Conservation (phyloP, 441 rosid genomes). For the Populus hybrid region DNA sequence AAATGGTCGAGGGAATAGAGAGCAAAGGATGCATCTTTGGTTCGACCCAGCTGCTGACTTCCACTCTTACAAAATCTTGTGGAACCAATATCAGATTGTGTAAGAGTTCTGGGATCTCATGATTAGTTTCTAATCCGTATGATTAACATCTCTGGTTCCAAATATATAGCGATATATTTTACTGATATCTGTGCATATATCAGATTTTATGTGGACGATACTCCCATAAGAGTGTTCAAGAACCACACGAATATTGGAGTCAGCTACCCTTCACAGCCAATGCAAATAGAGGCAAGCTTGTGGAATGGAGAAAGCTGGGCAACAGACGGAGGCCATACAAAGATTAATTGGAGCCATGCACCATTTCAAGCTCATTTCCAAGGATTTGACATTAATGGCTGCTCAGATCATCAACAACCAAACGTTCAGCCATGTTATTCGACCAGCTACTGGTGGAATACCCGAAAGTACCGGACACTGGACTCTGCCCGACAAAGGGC, state of each 20-base stretch:
- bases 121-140: not conserved
- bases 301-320: conserved; percentile 83
- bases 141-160: not conserved
- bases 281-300: conserved; percentile 55
- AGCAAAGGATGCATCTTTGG: conserved; percentile 64
- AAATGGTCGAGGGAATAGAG: conserved; percentile 57
- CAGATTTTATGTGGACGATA: conserved; percentile 52
- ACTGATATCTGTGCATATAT: not conserved
- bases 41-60: conserved; percentile 65
- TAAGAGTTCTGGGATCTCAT: not conserved
- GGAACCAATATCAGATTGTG: conserved; percentile 75
- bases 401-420: conserved; percentile 20
- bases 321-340: conserved; percentile 61
- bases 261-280: conserved; percentile 44
- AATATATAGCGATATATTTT: not conserved
- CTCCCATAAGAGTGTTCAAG: conserved; percentile 68
- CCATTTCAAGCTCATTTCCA: conserved; percentile 57
- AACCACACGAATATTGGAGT: conserved; percentile 42
- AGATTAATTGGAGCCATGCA: conserved; percentile 54
- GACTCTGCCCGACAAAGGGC: conserved; percentile 22
- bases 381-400: conserved; percentile 49
- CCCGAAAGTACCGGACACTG: conserved; percentile 30
- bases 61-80: conserved; percentile 58
- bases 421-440: conserved; percentile 26
- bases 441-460: conserved; percentile 59